Evolutionary conservation across 306 rosid genomes (phyloP), one percentile per base, ranked within the genome.

Genomic region (Cicer yamashitae): DNA sequence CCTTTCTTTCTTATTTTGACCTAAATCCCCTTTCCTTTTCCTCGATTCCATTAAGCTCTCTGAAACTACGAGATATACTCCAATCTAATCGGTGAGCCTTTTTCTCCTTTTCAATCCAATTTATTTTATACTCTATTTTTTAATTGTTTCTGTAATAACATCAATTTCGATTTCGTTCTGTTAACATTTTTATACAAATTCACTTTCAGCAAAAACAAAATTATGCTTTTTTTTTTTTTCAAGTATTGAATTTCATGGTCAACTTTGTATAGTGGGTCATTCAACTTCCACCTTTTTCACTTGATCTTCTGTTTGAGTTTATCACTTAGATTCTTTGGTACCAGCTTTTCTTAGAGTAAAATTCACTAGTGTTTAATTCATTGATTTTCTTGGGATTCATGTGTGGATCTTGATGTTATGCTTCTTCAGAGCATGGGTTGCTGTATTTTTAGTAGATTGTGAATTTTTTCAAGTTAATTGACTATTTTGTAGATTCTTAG

Each of bases 31-130:
- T 41, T 18, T 18, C 39, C 8, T 6, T 17, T 44, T 17, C 53
- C 6, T 43, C 51, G 48, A 40, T 64, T 15, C 48, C 50, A 64
- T 40, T 58, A 6, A 10, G 17, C 8, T 25, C 45, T 34, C 10
- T 34, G 45, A 37, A 60, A 37, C 45, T 34, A 34, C 20, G 44
- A 60, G 45, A 60, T 37, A 22, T 37, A 22, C 67, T 60, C 18
- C 67, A 13, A 60, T 60, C 17, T 44, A 34, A 60, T 37, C 7
- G 86, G 91, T 87, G 10, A 84, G 77, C 39, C 38, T 41, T 68
- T 73, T 66, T 79, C 63, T 70, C 77, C 46, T 37, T 69, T 45
- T 25, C 17, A 59, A 17, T 67, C 30, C 38, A 10, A 38, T 13
- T 60, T 57, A 22, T 14, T 40, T 48, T 48, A 46, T 13, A 2